These are phyloP conservation scores for Candida buenavistaensis DNA, from an alignment of 1,139 yeast species.

Conservation along the genomic window DNA sequence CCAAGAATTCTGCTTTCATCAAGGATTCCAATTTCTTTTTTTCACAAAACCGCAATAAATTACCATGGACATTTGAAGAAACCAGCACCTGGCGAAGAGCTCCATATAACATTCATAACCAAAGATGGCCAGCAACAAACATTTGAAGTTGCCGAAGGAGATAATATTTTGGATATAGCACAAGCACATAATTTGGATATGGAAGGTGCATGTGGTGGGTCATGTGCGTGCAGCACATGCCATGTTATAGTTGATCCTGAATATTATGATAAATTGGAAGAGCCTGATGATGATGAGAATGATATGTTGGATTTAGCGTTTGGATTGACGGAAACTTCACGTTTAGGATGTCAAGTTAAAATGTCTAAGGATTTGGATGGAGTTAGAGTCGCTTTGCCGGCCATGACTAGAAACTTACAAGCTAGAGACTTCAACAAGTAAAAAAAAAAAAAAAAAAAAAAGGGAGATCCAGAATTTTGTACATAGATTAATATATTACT, in stretches of 20 bases:
- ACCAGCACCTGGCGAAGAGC: constrained; percentile 93
- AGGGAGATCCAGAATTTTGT: background rate
- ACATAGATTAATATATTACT: background rate
- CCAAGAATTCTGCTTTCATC: too few relatives aligned
- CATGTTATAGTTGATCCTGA: constrained; percentile 96
- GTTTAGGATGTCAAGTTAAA: constrained; percentile 90
- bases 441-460: background rate
- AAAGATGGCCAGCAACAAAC: constrained; percentile 85
- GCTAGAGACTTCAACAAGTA: constrained; percentile 58
- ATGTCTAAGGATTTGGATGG: constrained; percentile 94
- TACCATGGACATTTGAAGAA: constrained; percentile 83
- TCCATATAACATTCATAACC: constrained; percentile 84
- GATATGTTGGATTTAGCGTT: constrained; percentile 98
- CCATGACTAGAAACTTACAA: constrained; percentile 93
- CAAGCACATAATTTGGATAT: constrained; percentile 91
- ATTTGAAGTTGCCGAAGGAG: constrained; percentile 90
- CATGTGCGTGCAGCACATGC: constrained; percentile 98
- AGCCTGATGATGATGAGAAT: constrained; percentile 96
- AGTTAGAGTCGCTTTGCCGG: constrained; percentile 91
- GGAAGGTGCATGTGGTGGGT: constrained; percentile 99
- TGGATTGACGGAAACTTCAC: constrained; percentile 93
- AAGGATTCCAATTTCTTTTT: constrained; percentile 9
- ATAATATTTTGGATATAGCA: constrained; percentile 87
- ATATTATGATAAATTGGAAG: constrained; percentile 84
- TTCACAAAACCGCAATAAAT: constrained; percentile 23